phyloP scores from a whole-genome alignment of 768 basidiomycete species.

The Leccinum obscurum region DNA sequence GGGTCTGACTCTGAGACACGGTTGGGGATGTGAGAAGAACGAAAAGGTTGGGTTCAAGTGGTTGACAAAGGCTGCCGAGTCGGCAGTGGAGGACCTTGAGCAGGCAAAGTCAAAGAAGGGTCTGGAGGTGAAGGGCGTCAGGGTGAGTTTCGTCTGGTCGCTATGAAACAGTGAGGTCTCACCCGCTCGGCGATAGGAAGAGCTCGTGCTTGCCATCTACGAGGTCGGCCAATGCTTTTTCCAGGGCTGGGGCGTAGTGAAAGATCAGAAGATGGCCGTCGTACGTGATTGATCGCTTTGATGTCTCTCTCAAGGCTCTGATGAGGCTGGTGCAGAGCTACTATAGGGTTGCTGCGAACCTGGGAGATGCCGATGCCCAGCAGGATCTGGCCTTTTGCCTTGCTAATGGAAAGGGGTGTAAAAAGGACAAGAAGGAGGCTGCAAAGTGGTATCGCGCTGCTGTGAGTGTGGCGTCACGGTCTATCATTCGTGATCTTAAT shows the following conservation, averaged over 20 bases:
- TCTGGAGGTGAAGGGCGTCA: conserved; percentile 53
- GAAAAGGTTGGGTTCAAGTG: conserved; percentile 80
- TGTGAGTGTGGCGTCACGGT: conserved; percentile 39
- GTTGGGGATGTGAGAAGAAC: conserved; percentile 84
- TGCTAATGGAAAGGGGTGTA: conserved; percentile 85
- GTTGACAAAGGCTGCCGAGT: conserved; percentile 80
- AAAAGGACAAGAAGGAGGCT: conserved; percentile 83
- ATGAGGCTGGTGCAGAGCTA: conserved; percentile 55
- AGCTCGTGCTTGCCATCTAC: conserved; percentile 86
- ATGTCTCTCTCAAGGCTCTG: conserved; percentile 1
- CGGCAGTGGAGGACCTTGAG: conserved; percentile 76
- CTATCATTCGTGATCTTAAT: conserved; percentile 2
- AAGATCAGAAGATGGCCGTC: conserved; percentile 89
- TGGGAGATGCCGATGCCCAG: conserved; percentile 88
- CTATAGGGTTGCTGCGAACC: conserved; percentile 76
- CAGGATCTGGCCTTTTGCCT: conserved; percentile 83
- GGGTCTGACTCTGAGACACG: conserved; percentile 81
- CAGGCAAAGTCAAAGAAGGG: conserved; percentile 54
- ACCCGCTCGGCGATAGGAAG: conserved; percentile 44
- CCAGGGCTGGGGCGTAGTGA: conserved; percentile 86
- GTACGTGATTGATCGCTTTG: conserved; percentile 42
- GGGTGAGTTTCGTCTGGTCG: conserved; percentile 36
- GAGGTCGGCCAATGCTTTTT: conserved; percentile 93
- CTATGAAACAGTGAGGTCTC: neutral
- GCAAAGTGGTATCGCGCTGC: conserved; percentile 93